Conservation (phyloP, 345 rosid species). For the Populus euphratica region DNA sequence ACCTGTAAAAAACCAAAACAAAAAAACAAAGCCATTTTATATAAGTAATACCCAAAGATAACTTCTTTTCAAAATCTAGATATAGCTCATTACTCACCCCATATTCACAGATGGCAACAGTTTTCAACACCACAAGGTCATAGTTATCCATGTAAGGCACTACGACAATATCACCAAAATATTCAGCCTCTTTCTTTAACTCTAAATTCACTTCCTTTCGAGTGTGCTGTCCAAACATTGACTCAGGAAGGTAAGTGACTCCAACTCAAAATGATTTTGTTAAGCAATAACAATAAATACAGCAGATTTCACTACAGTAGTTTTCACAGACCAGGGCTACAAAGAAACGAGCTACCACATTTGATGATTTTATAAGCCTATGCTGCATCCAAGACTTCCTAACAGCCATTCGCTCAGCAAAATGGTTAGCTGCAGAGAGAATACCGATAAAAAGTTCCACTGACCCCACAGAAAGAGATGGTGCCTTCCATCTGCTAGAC, state of each 20-base stretch:
- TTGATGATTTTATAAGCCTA: slow-evolving; percentile 66
- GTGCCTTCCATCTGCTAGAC: slow-evolving; percentile 78
- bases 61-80: not conserved
- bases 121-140: slow-evolving; percentile 90
- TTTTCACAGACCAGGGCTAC: slow-evolving; percentile 71
- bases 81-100: slow-evolving; percentile 55
- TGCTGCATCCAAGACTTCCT: slow-evolving; percentile 98
- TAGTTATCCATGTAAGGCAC: slow-evolving; percentile 95
- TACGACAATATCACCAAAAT: slow-evolving; percentile 77
- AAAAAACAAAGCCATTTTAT: not conserved
- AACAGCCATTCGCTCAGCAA: slow-evolving; percentile 91
- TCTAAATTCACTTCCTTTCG: slow-evolving; percentile 89
- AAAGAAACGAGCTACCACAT: slow-evolving; percentile 88
- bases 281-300: not conserved
- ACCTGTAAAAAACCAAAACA: slow-evolving; percentile 41
- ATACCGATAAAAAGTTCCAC: slow-evolving; percentile 80
- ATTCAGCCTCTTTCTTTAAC: slow-evolving; percentile 92
- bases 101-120: slow-evolving; percentile 92
- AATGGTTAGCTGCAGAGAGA: slow-evolving; percentile 95
- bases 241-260: slow-evolving; percentile 9
- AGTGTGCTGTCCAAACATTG: slow-evolving; percentile 49
- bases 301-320: not conserved
- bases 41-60: not conserved
- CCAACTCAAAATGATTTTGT: not conserved
- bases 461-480: slow-evolving; percentile 50